Evolutionary conservation across 108 stramenopile genomes (phyloP), one percentile per base, ranked within the genome.

Genomic region (Asterionellopsis glacialis): DNA sequence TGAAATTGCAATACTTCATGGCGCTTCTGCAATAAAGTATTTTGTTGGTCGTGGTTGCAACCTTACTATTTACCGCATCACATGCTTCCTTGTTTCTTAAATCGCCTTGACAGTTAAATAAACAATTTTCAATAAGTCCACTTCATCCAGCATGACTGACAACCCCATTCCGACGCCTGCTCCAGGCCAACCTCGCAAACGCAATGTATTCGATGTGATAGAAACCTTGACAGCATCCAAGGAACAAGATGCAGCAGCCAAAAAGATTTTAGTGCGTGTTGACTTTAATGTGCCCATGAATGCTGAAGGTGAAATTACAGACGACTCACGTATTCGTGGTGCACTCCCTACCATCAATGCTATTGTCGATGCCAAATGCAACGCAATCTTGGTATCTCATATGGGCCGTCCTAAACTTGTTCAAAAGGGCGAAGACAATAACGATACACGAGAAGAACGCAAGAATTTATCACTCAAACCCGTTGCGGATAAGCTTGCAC

Each of bases 211-310:
- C 40, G 78, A 79, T 45, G 58, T 79, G 26, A 54, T 74, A 64
- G 73, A 74, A 50, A 23, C 55, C 26, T 41, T 79, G 41, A 65
- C 52, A 11, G 63, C 62, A 69, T 24, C 15, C 24, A 22, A 53
- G 52, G 23, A 24, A 21, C 10, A 53, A 3, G 21, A 1, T 53
- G 56, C 41, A 38, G 38, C 56, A n/a, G 47, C 19, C 5, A 82
- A 82, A 63, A 79, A 72, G 10, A 75, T 95, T 23, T 69, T 96
- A 19, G 75, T 96, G 23, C 80, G 95, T 13, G 82, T 85, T 19
- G 95, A 96, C 62, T 84, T 93, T 55, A 96, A 96, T 50, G 83
- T 96, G 16, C 90, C 90, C 45, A 73, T 93, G 47, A 66, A 75
- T 45, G 61, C 67, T 26, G 72, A 81, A 11, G 81, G 74, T 25